Evolutionary conservation across 2,329 filamentous ascomycete species (phyloP), one percentile per base, ranked within the genome.

Genomic region (Fusarium drepaniforme): DNA sequence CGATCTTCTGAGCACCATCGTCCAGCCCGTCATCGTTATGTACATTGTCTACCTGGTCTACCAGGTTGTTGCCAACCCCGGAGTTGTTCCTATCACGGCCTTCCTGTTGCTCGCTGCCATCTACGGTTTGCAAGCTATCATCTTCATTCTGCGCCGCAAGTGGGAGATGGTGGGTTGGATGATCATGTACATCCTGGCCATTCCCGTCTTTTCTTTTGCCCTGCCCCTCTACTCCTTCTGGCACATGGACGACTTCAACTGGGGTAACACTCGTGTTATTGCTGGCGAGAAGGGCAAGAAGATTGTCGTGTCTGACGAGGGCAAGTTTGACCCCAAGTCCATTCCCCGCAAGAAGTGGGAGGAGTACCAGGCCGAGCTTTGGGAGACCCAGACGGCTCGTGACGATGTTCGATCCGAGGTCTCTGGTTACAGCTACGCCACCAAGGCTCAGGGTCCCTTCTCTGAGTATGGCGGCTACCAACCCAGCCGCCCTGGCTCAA

Each of bases 101-200:
- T 97, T 99, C 82, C 90, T 99, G 81, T 88, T 99, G 59, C 90
- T 99, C 12, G 97, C 91, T 79, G 96, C 94, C n/a, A 97, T 99
- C 79, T 99, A 98, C 83, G 97, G 97, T 91, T 86, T 99, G 16
- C 97, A 99, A 81, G 96, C 94, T 51, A 92, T 98, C 81, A 98
- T 99, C 83, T 99, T 99, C 87, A 98, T 98, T 79, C 81, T 98
- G 67, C 93, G 95, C 68, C 93, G 96, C 80, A 98, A 98, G 86
- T 99, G 97, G 97, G 96, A 99, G 83, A 98, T 98, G 96, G 93
- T 99, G 77, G 97, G 96, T 40, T 99, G 97, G 97, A 98, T 99
- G 95, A 88, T 99, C 77, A 91, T 99, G 73, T 99, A 99, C 84
- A 90, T 99, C 70, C 74, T 97, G 35, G 96, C 97, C 65, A 93